These are phyloP conservation scores for Lepidium aucheri DNA, from an alignment of 345 rosid genomes.

Conservation along the genomic window DNA sequence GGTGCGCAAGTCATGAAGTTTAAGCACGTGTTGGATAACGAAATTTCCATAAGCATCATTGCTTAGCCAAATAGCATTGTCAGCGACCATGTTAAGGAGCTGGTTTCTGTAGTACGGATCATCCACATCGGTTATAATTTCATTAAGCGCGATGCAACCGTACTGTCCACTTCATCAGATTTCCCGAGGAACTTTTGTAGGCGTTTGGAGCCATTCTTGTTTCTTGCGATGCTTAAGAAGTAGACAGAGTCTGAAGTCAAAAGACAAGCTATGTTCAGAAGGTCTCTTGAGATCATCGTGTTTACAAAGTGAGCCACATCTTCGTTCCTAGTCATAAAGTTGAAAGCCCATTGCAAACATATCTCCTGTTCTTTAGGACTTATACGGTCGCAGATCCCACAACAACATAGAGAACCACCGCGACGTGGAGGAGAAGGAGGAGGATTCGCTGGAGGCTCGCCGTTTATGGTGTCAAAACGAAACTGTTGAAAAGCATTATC, in stretches of 20 bases:
- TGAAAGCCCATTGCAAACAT: not conserved
- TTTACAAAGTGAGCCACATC: not conserved
- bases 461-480: not conserved
- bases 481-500: not conserved
- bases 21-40: constrained; percentile 12
- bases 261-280: not conserved
- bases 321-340: not conserved
- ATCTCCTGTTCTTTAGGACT: not conserved
- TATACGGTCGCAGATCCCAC: too few species aligned
- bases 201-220: constrained; percentile 1
- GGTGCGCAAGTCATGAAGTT: not conserved
- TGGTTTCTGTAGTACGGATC: not conserved
- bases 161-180: constrained; percentile 3
- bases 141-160: constrained; percentile 6
- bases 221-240: not conserved
- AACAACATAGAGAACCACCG: not conserved
- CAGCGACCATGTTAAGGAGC: not conserved
- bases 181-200: not conserved
- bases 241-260: not conserved
- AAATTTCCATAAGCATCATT: not conserved
- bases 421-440: not conserved
- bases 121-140: not conserved
- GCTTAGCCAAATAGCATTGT: not conserved
- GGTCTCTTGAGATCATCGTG: not conserved
- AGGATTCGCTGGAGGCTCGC: not conserved